Evolutionary conservation across 805 yeast species (phyloP), one percentile per base, ranked within the genome.

Genomic region (Saturnispora zaruensis): DNA sequence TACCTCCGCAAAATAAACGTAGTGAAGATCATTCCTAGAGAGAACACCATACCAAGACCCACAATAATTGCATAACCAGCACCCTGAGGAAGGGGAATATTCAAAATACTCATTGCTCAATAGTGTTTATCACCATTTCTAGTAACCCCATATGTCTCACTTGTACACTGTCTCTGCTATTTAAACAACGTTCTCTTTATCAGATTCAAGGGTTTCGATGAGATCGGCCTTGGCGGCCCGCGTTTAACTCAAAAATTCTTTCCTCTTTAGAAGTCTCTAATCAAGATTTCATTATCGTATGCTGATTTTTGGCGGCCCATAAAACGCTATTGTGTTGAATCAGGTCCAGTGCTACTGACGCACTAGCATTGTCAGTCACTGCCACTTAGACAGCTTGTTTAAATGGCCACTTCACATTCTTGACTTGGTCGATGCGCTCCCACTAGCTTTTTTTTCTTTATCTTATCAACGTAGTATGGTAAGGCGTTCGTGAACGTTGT

Each of bases 21-120:
- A 48, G 85, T 82, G 41, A 75, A 61, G 59, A 88, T 79, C 96
- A 89, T 89, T 51, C 87, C 90, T 2, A 63, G 51, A 20, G 74
- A 62, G 62, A 87, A 87, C 20, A 81, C 81, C 40, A 81, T 75
- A 41, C 96, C 96, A n/a, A 89, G 74, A 20, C 96, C 96, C 18
- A 87, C 83, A 23, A 89, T 86, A 48, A 88, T 82, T 20, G 87
- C 96, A 59, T 88, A 88, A 6, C 96, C 96, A 2, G 85, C 88
- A 36, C 88, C 84, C 65, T 87, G 85, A 2, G 87, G 79, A 34
- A 65, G 40, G 18, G 56, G 56, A 13, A 34, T 32, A 6, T 11
- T 11, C 6, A 48, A 11, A 41, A 36, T 20, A 36, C 40, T 20
- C 40, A 36, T 36, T 36, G 2, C 37, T 34, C 7, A n/a, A n/a